Conservation (phyloP, 1,284 basidiomycete species). For the Ceratorhiza oryzae-sativae region DNA sequence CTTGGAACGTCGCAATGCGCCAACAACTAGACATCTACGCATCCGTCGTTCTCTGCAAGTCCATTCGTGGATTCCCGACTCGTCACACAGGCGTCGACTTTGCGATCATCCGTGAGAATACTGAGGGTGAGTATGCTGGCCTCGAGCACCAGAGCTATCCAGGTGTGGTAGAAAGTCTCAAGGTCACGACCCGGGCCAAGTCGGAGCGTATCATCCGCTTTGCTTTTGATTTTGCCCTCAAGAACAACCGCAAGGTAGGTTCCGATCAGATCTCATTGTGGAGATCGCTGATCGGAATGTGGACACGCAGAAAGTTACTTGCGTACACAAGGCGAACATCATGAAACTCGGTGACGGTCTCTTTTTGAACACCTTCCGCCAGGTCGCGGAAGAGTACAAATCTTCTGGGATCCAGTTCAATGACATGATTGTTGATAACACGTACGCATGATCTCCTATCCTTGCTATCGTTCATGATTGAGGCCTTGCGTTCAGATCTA, state of each 20-base stretch:
- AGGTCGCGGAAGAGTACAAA: constrained; percentile 95
- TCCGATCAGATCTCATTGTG: neutral
- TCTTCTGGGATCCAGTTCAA: constrained; percentile 91
- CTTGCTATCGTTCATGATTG: constrained; percentile 16
- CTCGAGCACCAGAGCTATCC: constrained; percentile 98
- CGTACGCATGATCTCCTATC: constrained; percentile 60
- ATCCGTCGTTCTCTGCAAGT: constrained; percentile 97
- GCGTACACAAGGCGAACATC: constrained; percentile 99
- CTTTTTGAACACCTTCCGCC: constrained; percentile 98
- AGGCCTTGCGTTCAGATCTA: constrained; percentile 65
- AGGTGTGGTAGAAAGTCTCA: constrained; percentile 98
- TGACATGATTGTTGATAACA: constrained; percentile 99
- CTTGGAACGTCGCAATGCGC: constrained; percentile 99
- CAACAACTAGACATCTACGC: constrained; percentile 99
- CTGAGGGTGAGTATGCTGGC: constrained; percentile 99
- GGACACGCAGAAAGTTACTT: constrained; percentile 88
- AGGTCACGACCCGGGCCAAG: constrained; percentile 95
- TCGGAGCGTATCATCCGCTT: constrained; percentile 97
- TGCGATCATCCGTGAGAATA: constrained; percentile 99
- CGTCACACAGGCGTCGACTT: constrained; percentile 98
- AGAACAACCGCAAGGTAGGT: constrained; percentile 75
- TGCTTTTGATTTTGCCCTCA: constrained; percentile 98
- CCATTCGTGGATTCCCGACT: constrained; percentile 95
- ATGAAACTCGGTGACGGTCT: constrained; percentile 99
- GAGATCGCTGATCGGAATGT: constrained; percentile 14